Base-by-base conservation (phyloP, 2,329 filamentous ascomycete species). In the Fusarium odoratissimum region DNA sequence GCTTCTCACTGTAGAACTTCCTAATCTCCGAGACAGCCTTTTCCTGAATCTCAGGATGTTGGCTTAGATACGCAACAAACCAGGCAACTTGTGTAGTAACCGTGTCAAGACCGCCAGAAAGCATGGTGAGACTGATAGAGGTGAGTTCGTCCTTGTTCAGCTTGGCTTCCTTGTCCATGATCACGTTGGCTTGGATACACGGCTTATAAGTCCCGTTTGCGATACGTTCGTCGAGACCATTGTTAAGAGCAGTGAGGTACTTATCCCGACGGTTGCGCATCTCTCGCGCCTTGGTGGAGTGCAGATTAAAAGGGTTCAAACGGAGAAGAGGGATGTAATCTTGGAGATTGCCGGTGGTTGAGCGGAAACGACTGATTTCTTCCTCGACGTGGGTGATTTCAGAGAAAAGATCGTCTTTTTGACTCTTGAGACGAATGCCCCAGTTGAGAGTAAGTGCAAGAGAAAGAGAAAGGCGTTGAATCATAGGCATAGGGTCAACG, bases 131-230 rank as follows among this genome's bases (percentile, higher is more conserved):
- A 69, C 88, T 91, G 73, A 92, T 92, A 0, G 88, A 90, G 0
- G 86, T 91, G 40, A 92, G 83, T 71, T 92, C 91, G 55, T 88
- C 89, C 42, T 86, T 84, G 79, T 88, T 91, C 21, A 92, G 81
- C 69, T 88, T 89, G 0, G 89, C 87, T 41, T 92, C 90, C 72
- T 89, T 86, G 71, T 92, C 90, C 51, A 87, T 81, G 66, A 92
- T 91, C 37, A 92, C 86, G 68, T 91, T 92, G 8, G 89, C 90
- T 68, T 92, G 90, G 46, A 92, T 92, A 75, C 91, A 92, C 1
- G 90, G 89, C 72, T 87, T 86, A 76, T 91, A 86, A 0, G 83
- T 89, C 0, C 89, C 89, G 48, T 88, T 87, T 55, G 85, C 85
- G 82, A 92, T 91, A 2, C 88, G 84, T 28, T 89, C 85, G 63